Conservation (phyloP, 2,329 filamentous ascomycete species). For the Fusarium avenaceum region DNA sequence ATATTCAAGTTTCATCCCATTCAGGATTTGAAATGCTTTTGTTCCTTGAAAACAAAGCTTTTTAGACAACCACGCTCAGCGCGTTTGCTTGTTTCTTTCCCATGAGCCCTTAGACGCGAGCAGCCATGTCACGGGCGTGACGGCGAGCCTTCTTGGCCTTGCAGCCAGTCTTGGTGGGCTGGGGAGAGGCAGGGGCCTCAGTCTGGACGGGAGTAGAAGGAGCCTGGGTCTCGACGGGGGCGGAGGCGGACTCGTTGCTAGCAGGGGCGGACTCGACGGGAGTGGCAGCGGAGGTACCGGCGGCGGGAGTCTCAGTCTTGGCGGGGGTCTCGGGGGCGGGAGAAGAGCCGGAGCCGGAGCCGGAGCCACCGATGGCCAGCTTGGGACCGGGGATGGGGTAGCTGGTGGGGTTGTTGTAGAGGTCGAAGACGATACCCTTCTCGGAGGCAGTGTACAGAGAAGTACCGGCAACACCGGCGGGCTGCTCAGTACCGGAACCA, state of each 20-base stretch:
- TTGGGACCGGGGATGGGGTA: constrained; percentile 51
- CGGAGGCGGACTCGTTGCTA: constrained; percentile 15
- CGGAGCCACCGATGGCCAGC: constrained; percentile 26
- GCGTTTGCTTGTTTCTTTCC: constrained; percentile 15
- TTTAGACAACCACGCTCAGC: constrained; percentile 40
- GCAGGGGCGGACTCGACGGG: constrained; percentile 21
- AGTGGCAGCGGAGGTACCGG: constrained; percentile 21
- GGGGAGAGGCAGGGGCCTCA: constrained; percentile 24
- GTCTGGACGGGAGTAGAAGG: constrained; percentile 29
- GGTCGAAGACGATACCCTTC: constrained; percentile 53
- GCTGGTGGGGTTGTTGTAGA: constrained; percentile 47
- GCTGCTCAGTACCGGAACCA: constrained; percentile 56
- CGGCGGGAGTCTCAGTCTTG: constrained; percentile 4
- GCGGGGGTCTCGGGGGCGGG: constrained; percentile 5
- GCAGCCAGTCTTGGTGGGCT: constrained; percentile 42
- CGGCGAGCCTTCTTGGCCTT: constrained; percentile 47
- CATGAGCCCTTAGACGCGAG: constrained; percentile 32
- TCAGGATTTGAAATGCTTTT: constrained; percentile 18
- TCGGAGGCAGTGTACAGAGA: constrained; percentile 52
- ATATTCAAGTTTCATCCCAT: constrained; percentile 43
- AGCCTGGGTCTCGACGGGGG: constrained; percentile 18
- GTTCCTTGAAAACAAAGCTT: constrained; percentile 31
- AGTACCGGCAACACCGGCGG: constrained; percentile 52
- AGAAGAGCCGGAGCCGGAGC: constrained; percentile 5
- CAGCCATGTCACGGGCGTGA: constrained; percentile 43